Base-by-base conservation (phyloP, 2,329 filamentous ascomycete species). In the Epichloe typhina region DNA sequence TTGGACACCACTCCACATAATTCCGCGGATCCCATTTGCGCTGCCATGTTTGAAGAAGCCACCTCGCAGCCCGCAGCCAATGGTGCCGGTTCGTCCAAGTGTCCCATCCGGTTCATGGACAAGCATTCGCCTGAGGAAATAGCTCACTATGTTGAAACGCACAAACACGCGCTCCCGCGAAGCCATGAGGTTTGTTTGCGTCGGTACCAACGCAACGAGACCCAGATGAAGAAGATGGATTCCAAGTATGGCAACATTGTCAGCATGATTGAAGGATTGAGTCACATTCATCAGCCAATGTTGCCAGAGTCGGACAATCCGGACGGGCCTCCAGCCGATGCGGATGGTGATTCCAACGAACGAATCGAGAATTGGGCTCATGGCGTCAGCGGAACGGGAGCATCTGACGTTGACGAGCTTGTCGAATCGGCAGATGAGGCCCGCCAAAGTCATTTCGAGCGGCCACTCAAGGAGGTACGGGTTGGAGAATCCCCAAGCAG, bases 101-200 rank as follows among this genome's bases (percentile, higher is more conserved):
- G 91, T 66, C 91, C 91, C 3, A 97, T 97, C 53, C 86, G 91
- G 46, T 96, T 86, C 69, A 74, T 96, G 62, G 85, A 96, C 66
- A 84, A 95, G 65, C 90, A 95, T 63, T 89, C 88, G 2, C 88
- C 91, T 2, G 88, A 95, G 69, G 90, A 96, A 63, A 84, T 97
- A 54, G 91, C 91, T 13, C 81, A 86, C 61, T 97, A 95, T 65
- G 88, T 97, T 61, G 88, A 96, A 65, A 89, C 83, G 49, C 90
- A 96, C 71, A 96, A 96, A 66, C 90, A 97, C 67, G 86, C 95
- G 66, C 79, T 97, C 50, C 91, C 91, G 9, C 81, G 91, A 59
- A 96, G 89, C 64, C 91, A 97, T 67, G 88, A 94, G 64, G 80
- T 96, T 43, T 97, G 91, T 66, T 82, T 97, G 54, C 83, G 86